Evolutionary conservation across 805 yeast genomes (phyloP).

Genomic region (Jamesozyma lodderae): DNA sequence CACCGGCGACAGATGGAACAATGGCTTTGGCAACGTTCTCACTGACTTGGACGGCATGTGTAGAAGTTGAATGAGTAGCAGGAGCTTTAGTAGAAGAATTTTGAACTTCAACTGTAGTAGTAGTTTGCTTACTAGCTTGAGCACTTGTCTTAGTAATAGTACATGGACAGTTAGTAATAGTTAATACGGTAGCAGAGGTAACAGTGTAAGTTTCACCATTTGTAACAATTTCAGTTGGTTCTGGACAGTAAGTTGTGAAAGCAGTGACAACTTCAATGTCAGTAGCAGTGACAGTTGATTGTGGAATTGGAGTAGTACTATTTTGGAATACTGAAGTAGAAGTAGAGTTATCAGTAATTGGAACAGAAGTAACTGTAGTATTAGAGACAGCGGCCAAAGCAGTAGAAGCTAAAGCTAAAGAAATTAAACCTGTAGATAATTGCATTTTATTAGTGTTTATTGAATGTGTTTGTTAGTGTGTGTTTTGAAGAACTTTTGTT

Average conservation of each 20-base stretch:
- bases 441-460: conserved; percentile 1
- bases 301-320: neutral
- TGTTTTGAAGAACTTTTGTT: no score
- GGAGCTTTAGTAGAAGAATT: conserved; percentile 5
- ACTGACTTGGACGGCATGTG: conserved; percentile 1
- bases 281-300: neutral
- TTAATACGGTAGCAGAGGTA: conserved; percentile 69
- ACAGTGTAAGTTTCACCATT: conserved; percentile 66
- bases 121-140: conserved; percentile 4
- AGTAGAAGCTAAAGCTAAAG: conserved; percentile 7
- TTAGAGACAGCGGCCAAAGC: conserved; percentile 4
- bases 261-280: conserved; percentile 47
- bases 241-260: conserved; percentile 79
- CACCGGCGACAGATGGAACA: conserved; percentile 11
- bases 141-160: conserved; percentile 34
- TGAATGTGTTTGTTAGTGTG: no score
- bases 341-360: conserved; percentile 1
- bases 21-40: conserved; percentile 9
- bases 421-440: conserved; percentile 2
- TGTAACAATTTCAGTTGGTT: conserved; percentile 54
- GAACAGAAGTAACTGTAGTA: conserved; percentile 1
- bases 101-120: conserved; percentile 7
- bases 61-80: conserved; percentile 1
- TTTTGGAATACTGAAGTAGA: neutral
- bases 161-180: conserved; percentile 84